A percentile compares a stretch with the other conserved stretches of the same genome.
These are phyloP conservation scores for Backusella tuberculispora DNA, from an alignment of 192 early-diverging fungal species.

Conservation along the genomic window DNA sequence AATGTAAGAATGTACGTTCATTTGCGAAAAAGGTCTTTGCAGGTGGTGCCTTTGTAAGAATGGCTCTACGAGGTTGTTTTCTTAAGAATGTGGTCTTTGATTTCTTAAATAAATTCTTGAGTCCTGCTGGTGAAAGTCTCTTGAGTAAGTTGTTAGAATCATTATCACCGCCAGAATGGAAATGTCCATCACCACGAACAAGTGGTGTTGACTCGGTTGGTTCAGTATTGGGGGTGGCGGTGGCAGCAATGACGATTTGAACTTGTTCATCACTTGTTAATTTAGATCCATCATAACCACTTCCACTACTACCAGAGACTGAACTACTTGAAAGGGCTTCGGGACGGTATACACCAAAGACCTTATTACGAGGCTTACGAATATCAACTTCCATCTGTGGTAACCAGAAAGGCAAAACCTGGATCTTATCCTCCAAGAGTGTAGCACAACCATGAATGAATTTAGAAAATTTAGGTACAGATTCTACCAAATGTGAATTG, in stretches of 20 bases:
- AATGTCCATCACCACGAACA: conserved; percentile 3
- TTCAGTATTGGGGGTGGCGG: neutral
- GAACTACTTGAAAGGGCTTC: conserved; percentile 35
- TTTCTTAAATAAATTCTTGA: conserved; percentile 35
- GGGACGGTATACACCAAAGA: conserved; percentile 55
- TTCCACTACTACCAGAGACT: conserved; percentile 37
- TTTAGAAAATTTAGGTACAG: conserved; percentile 97
- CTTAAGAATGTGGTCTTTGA: conserved; percentile 33
- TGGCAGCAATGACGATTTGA: conserved; percentile 27
- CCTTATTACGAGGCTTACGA: conserved; percentile 72
- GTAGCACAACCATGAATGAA: conserved; percentile 95
- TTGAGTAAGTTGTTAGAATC: conserved; percentile 19
- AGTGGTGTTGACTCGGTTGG: conserved; percentile 39
- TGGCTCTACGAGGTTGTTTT: conserved; percentile 50
- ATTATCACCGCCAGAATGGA: neutral
- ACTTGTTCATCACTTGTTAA: conserved; percentile 43
- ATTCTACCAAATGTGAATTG: conserved; percentile 88
- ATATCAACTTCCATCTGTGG: conserved; percentile 95
- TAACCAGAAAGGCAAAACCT: conserved; percentile 93
- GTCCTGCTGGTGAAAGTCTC: conserved; percentile 40
- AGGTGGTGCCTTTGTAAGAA: conserved; percentile 73
- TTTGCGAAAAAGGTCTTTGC: conserved; percentile 92
- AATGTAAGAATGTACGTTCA: conserved; percentile 90
- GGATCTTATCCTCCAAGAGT: conserved; percentile 77
- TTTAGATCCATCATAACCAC: conserved; percentile 42